Base-by-base conservation (phyloP, 2,329 filamentous ascomycete species). In the Pseudocercospora vitis region DNA sequence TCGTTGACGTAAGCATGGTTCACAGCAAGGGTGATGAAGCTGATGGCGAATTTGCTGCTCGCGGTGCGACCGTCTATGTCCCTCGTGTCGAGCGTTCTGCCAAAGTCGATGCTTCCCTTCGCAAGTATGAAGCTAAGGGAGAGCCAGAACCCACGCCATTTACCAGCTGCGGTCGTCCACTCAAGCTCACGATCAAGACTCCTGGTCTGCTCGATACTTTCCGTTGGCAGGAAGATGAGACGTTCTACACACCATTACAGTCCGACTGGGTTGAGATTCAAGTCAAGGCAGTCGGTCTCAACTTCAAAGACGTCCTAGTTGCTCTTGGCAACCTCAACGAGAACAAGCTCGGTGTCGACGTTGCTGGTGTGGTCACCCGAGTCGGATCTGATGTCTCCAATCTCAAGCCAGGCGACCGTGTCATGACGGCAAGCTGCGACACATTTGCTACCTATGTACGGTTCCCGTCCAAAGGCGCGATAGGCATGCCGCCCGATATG, bases 151-250 rank as follows among this genome's bases (percentile, higher is more conserved):
- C 32, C 12, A 50, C 32, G 1, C n/a, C 44, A 2, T 53, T 58
- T 23, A 9, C 39, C 3, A 14, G 35, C 18, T 42, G 37, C 19
- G 44, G 26, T 29, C 48, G 49, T 24, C 52, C 40, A 4, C 44
- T 58, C 16, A 44, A 49, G 39, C 42, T 58, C 29, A 52, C 40
- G 7, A 53, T 58, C 29, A 40, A 51, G 37, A 50, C 50, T 21
- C 55, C 56, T 8, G 64, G 64, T 23, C 29, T 65, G n/a, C 56
- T 66, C 3, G 62, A 66, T 23, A 64, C 54, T 8, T 51, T 66
- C 6, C 52, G 58, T 23, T 66, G 59, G 49, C 46, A 59, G n/a
- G 52, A 57, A 32, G 59, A 63, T 33, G 47, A 61, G 18, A 48
- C 39, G 5, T 49, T 47, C 47, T 39, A 52, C 39, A 48, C 50